Percentiles rank a stretch among this genome's conserved stretches.
Conservation (phyloP, 108 stramenopile genomes). For the Fragilariopsis cylindrus region DNA sequence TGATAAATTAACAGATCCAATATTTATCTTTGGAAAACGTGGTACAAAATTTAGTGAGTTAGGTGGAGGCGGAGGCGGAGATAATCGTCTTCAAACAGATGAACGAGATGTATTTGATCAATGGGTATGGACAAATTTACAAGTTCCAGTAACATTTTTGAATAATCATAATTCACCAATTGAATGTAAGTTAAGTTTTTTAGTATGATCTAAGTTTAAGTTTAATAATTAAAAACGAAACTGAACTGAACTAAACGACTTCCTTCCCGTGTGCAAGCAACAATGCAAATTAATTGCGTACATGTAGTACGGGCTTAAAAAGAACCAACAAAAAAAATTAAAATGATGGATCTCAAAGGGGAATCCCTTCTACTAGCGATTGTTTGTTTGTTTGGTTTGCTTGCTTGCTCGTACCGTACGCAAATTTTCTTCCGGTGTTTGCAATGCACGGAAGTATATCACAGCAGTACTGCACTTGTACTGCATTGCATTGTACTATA, state of each 20-base stretch:
- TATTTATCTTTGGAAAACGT: constrained; percentile 57
- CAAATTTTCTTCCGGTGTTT: no score
- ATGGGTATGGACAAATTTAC: constrained; percentile 57
- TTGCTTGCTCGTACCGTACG: no score
- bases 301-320: no score
- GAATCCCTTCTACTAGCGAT: no score
- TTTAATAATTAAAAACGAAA: not conserved
- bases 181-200: constrained; percentile 23
- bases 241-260: not conserved
- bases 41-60: constrained; percentile 36
- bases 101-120: constrained; percentile 38
- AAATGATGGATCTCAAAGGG: no score
- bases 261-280: no score
- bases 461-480: no score
- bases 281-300: no score
- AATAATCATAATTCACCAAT: constrained; percentile 61
- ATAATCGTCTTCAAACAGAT: constrained; percentile 18
- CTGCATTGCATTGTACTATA: no score
- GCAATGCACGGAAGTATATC: no score
- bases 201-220: not conserved
- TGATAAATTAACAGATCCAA: constrained; percentile 32
- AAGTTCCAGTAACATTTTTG: constrained; percentile 46
- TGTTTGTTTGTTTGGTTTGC: no score
- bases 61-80: not conserved
- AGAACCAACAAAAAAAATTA: no score